Conservation (phyloP, 495 filamentous ascomycete species). For the Penicillium lividum region DNA sequence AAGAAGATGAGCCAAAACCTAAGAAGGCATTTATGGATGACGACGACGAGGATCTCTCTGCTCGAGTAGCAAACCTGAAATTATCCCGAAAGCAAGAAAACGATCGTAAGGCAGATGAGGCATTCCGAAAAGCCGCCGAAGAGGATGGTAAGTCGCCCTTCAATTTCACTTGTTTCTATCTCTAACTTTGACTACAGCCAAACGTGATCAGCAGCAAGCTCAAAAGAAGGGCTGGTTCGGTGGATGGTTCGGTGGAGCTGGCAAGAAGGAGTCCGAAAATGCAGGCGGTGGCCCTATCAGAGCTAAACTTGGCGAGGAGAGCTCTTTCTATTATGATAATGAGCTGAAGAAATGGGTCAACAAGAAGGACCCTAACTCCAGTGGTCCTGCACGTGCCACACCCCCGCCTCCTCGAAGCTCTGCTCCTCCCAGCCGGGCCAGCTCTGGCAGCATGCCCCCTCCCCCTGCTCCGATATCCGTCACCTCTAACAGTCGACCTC, state of each 20-base stretch:
- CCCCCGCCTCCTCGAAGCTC: conserved; percentile 54
- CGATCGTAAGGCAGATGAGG: conserved; percentile 65
- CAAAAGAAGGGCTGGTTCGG: conserved; percentile 82
- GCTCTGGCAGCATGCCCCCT: conserved; percentile 38
- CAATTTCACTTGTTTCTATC: conserved; percentile 18
- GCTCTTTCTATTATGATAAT: conserved; percentile 88
- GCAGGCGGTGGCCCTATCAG: conserved; percentile 67
- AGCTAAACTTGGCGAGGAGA: conserved; percentile 94
- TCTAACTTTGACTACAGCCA: conserved; percentile 34
- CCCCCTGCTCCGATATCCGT: conserved; percentile 38
- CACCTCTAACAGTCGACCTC: conserved; percentile 33
- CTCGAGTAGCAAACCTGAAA: conserved; percentile 55
- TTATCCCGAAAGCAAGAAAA: conserved; percentile 53
- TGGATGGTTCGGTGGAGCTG: conserved; percentile 71
- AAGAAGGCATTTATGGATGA: conserved; percentile 84
- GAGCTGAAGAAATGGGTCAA: conserved; percentile 98
- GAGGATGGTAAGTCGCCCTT: conserved; percentile 65
- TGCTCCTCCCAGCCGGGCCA: conserved; percentile 44
- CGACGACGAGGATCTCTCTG: conserved; percentile 49
- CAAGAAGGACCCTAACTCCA: conserved; percentile 69
- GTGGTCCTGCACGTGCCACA: conserved; percentile 49
- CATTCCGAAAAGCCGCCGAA: conserved; percentile 80
- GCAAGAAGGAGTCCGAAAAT: conserved; percentile 67
- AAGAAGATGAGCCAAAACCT: conserved; percentile 53
- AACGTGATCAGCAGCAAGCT: conserved; percentile 35